phyloP scores from a whole-genome alignment of 805 yeast genomes.

The Zygosaccharomyces gambellarensis region DNA sequence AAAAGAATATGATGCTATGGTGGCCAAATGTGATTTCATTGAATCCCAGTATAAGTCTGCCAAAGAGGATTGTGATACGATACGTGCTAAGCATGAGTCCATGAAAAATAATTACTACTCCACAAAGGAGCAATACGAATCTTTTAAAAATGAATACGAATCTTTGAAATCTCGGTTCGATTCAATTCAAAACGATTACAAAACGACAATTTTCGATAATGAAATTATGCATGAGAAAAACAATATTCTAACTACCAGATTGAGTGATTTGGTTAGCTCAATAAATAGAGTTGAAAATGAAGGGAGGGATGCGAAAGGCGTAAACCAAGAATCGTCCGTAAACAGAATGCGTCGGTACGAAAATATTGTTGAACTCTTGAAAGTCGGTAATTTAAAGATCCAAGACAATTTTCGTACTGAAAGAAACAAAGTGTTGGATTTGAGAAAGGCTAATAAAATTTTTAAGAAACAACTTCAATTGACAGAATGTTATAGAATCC shows the following conservation, averaged over 20 bases:
- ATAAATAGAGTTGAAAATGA: slow-evolving; percentile 9
- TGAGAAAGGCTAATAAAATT: slow-evolving; percentile 17
- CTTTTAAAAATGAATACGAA: not conserved
- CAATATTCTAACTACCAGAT: slow-evolving; percentile 7
- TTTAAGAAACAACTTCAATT: slow-evolving; percentile 17
- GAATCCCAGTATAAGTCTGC: not conserved
- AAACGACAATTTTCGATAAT: slow-evolving; percentile 10
- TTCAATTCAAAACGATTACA: slow-evolving; percentile 1
- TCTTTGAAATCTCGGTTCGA: not conserved
- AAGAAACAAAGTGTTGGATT: slow-evolving; percentile 25
- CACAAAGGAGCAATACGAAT: not conserved
- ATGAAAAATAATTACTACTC: not conserved
- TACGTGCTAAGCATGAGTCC: not conserved
- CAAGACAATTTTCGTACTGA: slow-evolving; percentile 24
- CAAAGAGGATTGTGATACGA: not conserved
- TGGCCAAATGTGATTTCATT: not conserved
- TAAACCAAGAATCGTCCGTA: slow-evolving; percentile 8
- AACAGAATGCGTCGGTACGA: slow-evolving; percentile 11
- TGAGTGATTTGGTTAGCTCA: slow-evolving; percentile 11
- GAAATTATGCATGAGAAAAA: slow-evolving; percentile 16
- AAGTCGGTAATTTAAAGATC: slow-evolving; percentile 17
- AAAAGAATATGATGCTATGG: slow-evolving; percentile 1
- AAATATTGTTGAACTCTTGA: slow-evolving; percentile 13
- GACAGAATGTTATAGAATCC: slow-evolving; percentile 20
- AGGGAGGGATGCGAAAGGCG: slow-evolving; percentile 7